Base-by-base conservation (phyloP, 306 rosid species). In the Coriaria nepalensis region DNA sequence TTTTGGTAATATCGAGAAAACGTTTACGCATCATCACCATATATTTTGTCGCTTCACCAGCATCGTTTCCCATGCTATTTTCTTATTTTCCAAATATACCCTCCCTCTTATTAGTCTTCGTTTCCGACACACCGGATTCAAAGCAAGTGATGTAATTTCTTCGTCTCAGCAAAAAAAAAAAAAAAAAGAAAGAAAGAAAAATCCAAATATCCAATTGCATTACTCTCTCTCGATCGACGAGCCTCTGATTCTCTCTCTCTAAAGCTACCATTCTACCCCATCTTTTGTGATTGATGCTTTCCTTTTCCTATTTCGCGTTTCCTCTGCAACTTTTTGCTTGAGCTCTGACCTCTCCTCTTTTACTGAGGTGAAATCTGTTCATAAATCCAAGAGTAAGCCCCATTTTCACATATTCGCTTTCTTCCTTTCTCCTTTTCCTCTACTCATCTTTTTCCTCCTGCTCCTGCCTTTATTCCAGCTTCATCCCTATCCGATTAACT, bases 391-490 rank as follows among this genome's bases (percentile, higher is more conserved):
- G 69, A 62, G 63, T 47, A 33, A 47, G 20, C 12, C 43, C 47
- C 33, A 35, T 10, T 39, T 29, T 13, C 37, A 34, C 45, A 35
- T 10, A 46, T 46, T 47, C 10, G 6, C 4, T 13, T 55, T 56
- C 43, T 41, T 56, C 36, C 44, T 45, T 13, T 33, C 20, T 10
- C 40, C 48, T 43, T 29, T 47, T 20, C 14, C 2, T 12, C 57
- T 52, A 57, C 46, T 40, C 49, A 47, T 12, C 68, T 61, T 64
- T 60, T 58, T 68, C 67, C 58, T 56, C 73, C 61, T 68, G 70
- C 58, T 56, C 69, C 62, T 53, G 43, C 80, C 60, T 69, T 68
- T 15, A 13, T 7, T 52, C 4, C 52, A n/a, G 35, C 13, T 55
- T 55, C 51, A 5, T 45, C 15, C 7, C 4, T 33, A 8, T 35